These are phyloP conservation scores for Lactarius deliciosus DNA, from an alignment of 768 basidiomycete genomes.

Conservation along the genomic window DNA sequence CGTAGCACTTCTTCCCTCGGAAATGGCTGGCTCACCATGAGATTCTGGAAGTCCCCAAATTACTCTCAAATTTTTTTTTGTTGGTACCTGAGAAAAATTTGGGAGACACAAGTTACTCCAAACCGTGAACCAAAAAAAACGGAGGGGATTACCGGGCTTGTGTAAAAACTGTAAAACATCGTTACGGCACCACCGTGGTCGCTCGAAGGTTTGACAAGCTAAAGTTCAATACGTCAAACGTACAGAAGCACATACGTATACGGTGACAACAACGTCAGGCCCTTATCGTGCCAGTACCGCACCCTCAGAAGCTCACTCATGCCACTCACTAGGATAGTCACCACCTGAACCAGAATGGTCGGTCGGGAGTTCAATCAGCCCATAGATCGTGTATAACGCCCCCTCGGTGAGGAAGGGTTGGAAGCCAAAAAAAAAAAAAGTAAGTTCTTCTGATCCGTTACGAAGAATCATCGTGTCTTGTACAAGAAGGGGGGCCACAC, in stretches of 20 bases:
- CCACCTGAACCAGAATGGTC: not conserved
- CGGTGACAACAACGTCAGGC: not conserved
- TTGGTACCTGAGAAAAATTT: not conserved
- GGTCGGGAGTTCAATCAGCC: not conserved
- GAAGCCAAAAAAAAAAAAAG: not conserved
- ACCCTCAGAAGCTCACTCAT: not conserved
- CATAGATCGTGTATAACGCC: not conserved
- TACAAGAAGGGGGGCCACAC: not conserved
- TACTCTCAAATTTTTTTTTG: not conserved
- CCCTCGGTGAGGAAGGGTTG: not conserved
- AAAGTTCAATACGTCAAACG: not conserved
- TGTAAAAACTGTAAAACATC: not conserved
- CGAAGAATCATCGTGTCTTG: too few relatives aligned
- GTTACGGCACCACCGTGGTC: not conserved
- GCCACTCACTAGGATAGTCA: not conserved
- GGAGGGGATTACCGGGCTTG: not conserved
- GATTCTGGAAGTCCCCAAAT: not conserved
- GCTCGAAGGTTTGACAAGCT: not conserved
- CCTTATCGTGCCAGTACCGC: not conserved
- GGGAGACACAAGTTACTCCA: not conserved
- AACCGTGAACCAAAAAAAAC: not conserved
- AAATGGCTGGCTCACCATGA: not conserved
- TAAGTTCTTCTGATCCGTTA: not conserved
- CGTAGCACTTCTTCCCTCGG: not conserved
- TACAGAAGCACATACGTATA: not conserved